Evolutionary conservation across 345 rosid species (phyloP).

Genomic region (Pugionium dolabratum): DNA sequence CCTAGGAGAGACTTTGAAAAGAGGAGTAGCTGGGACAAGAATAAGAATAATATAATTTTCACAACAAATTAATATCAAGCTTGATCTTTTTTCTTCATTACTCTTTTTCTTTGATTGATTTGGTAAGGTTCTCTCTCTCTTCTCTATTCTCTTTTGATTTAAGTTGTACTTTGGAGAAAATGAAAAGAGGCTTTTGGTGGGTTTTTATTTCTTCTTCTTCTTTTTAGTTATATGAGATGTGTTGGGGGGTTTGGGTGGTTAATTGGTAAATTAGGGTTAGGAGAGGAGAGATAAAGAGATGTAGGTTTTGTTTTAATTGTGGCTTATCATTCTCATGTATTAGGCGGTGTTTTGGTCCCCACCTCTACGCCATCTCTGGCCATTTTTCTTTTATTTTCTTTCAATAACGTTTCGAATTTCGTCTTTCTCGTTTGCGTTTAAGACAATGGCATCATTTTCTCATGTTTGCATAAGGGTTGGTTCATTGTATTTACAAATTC

Average conservation of each 20-base stretch:
- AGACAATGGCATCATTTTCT: too few species aligned
- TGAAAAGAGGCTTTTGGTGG: conserved; percentile 42
- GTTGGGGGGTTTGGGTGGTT: conserved; percentile 28
- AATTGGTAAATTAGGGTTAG: conserved; percentile 34
- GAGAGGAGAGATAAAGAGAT: conserved; percentile 8
- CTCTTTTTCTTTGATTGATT: conserved; percentile 32
- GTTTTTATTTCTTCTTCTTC: conserved; percentile 26
- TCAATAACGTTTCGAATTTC: too few species aligned
- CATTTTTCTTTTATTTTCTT: too few species aligned
- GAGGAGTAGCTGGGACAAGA: not conserved
- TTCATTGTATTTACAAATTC: not conserved
- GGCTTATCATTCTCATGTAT: conserved; percentile 41
- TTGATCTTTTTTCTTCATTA: conserved; percentile 28
- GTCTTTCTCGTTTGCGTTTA: too few species aligned
- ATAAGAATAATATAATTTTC: conserved; percentile 24
- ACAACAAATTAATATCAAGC: conserved; percentile 30
- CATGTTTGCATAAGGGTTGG: not conserved
- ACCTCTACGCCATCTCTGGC: conserved; percentile 34
- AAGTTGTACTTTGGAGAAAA: conserved; percentile 37
- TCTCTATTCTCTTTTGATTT: conserved; percentile 31
- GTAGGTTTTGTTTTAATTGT: conserved; percentile 35
- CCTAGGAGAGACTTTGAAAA: conserved; percentile 28
- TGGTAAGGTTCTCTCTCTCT: conserved; percentile 20
- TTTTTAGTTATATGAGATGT: conserved; percentile 26
- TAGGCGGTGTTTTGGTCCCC: conserved; percentile 92